Evolutionary conservation across 768 basidiomycete genomes (phyloP).

Genomic region (Trametes cubensis): DNA sequence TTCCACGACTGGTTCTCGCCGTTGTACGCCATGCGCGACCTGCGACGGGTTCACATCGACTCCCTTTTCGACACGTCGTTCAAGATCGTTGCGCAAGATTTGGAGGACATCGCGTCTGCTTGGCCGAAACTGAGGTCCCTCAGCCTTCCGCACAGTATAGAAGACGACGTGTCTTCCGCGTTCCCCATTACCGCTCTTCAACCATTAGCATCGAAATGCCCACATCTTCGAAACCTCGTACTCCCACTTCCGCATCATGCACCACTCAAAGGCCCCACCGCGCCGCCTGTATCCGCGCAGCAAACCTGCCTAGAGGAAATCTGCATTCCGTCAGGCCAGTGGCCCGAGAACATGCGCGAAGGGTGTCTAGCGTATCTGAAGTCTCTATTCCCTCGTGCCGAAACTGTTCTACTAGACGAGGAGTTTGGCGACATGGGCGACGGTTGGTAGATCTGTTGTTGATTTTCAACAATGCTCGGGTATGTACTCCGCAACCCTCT

Average conservation of each 20-base stretch:
- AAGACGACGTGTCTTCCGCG: neutral
- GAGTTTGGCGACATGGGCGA: neutral
- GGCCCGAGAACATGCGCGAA: neutral
- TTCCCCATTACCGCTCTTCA: slow-evolving; percentile 6
- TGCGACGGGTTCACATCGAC: neutral
- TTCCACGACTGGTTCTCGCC: slow-evolving; percentile 13
- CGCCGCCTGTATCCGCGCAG: neutral
- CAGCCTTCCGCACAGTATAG: neutral
- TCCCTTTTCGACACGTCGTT: neutral
- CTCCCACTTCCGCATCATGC: neutral
- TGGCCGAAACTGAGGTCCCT: slow-evolving; percentile 4
- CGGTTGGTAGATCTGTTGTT: neutral
- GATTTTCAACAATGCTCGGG: neutral
- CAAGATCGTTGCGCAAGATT: neutral
- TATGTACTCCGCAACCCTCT: neutral
- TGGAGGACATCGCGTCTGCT: slow-evolving; percentile 1
- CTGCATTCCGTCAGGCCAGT: neutral
- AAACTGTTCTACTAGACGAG: neutral
- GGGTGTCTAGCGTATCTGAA: neutral
- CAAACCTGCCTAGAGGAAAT: neutral
- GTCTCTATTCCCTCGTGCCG: neutral
- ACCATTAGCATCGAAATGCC: slow-evolving; percentile 3
- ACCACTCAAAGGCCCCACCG: neutral
- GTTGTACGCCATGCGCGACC: slow-evolving; percentile 1
- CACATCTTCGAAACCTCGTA: neutral